A percentile compares a stretch with the other conserved stretches of the same genome.
Conservation (phyloP, 129 eudicot genomes). For the Helichrysum umbraculigerum region DNA sequence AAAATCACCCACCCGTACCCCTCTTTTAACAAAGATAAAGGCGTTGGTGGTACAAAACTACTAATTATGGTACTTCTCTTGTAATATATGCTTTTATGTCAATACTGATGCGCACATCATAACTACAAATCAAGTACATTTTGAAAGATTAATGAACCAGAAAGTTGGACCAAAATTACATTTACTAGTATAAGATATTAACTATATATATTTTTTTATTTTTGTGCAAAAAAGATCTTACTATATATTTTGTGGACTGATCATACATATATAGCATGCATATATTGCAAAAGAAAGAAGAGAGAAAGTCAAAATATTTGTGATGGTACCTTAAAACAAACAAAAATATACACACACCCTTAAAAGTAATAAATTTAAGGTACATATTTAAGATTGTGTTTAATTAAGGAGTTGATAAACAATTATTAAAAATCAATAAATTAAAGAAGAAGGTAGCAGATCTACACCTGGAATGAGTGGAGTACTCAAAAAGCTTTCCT, state of each 20-base stretch:
- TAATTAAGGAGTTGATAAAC: background rate
- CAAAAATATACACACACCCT: background rate
- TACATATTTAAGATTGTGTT: constrained; percentile 10
- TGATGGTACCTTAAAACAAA: constrained; percentile 12
- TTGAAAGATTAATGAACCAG: constrained; percentile 27
- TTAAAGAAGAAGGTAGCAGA: constrained; percentile 1
- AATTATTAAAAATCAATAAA: background rate
- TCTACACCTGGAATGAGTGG: constrained; percentile 71
- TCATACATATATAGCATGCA: constrained; percentile 4
- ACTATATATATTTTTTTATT: background rate
- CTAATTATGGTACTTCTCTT: constrained; percentile 15
- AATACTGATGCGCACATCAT: constrained; percentile 24
- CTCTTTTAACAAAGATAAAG: constrained; percentile 17
- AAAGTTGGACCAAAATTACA: constrained; percentile 21
- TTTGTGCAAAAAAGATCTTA: too few relatives aligned
- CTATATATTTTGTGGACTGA: too few relatives aligned
- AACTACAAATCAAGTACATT: constrained; percentile 30
- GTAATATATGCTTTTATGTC: constrained; percentile 32
- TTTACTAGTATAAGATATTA: background rate
- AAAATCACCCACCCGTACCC: constrained; percentile 7
- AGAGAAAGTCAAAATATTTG: background rate
- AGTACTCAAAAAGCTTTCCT: constrained; percentile 84
- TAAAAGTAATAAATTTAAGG: constrained; percentile 5
- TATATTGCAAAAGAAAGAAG: background rate
- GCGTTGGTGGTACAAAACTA: constrained; percentile 11